Conservation (phyloP, 306 rosid species). For the Fragaria vesca region DNA sequence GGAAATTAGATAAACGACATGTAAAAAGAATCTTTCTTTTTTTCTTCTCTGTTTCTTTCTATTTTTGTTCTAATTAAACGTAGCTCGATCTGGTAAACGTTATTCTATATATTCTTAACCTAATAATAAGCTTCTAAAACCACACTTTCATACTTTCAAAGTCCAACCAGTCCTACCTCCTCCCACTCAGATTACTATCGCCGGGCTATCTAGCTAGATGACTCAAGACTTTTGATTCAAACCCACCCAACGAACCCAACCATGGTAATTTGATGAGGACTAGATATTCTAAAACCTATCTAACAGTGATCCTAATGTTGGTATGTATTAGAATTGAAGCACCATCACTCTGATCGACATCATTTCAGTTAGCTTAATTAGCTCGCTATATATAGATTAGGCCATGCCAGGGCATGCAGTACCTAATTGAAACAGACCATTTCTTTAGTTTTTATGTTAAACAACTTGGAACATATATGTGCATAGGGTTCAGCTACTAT, state of each 20-base stretch:
- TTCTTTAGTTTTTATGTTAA: not conserved
- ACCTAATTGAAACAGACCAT: not conserved
- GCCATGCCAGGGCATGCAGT: not conserved
- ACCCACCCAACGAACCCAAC: not conserved
- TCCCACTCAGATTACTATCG: not conserved
- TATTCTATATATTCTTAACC: not conserved
- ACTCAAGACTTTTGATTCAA: not conserved
- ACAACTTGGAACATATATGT: not conserved
- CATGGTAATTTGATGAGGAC: not conserved
- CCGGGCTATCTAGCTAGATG: not conserved
- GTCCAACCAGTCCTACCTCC: not conserved
- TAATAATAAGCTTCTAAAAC: not conserved
- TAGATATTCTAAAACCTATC: not conserved
- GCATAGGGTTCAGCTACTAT: too few relatives aligned
- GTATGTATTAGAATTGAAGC: not conserved
- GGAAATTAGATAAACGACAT: not conserved
- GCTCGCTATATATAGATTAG: not conserved
- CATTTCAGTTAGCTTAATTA: not conserved
- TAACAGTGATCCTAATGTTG: not conserved
- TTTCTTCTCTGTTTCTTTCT: not conserved
- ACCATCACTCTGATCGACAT: not conserved
- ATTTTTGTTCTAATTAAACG: not conserved
- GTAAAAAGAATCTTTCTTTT: not conserved
- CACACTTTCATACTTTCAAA: not conserved
- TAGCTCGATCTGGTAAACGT: not conserved